phyloP scores from a whole-genome alignment of 2,329 filamentous ascomycete genomes.

The Phaeosphaeriaceae sp. region DNA sequence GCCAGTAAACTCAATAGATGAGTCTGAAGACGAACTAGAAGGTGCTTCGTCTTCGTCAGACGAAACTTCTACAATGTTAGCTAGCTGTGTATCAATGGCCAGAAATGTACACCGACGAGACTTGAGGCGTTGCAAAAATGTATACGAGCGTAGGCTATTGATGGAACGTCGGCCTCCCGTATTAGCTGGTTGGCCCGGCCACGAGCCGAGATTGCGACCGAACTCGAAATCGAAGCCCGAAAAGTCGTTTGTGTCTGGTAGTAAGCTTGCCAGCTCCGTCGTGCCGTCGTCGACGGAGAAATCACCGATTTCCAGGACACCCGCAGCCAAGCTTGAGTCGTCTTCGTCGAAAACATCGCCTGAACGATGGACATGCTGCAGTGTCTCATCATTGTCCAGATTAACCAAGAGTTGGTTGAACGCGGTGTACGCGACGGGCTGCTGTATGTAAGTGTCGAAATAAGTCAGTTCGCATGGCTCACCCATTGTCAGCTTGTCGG shows the following conservation, averaged over 20 bases:
- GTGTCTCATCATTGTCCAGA: constrained; percentile 1
- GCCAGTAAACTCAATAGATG: constrained; percentile 5
- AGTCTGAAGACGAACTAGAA: constrained; percentile 2
- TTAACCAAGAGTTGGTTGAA: constrained; percentile 8
- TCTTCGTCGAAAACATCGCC: neutral
- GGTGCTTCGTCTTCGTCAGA: neutral
- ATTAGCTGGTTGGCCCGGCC: neutral
- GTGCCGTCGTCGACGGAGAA: neutral
- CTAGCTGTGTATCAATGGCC: constrained; percentile 3
- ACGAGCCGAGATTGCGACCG: neutral
- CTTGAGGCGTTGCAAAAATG: neutral
- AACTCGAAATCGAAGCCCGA: neutral
- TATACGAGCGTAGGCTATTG: neutral
- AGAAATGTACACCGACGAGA: neutral
- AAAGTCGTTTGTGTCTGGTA: neutral
- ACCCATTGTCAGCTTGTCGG: neutral
- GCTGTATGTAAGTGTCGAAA: constrained; percentile 8
- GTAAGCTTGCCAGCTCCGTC: neutral
- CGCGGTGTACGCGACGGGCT: constrained; percentile 9
- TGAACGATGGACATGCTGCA: neutral
- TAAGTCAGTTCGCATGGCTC: constrained; percentile 1
- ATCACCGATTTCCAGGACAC: neutral
- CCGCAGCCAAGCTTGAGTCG: neutral
- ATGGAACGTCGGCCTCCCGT: neutral
- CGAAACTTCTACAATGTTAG: neutral